Percentiles rank a stretch among this genome's conserved stretches.
Conservation (phyloP, 1,284 basidiomycete species). For the Xerocomus nothofagi region DNA sequence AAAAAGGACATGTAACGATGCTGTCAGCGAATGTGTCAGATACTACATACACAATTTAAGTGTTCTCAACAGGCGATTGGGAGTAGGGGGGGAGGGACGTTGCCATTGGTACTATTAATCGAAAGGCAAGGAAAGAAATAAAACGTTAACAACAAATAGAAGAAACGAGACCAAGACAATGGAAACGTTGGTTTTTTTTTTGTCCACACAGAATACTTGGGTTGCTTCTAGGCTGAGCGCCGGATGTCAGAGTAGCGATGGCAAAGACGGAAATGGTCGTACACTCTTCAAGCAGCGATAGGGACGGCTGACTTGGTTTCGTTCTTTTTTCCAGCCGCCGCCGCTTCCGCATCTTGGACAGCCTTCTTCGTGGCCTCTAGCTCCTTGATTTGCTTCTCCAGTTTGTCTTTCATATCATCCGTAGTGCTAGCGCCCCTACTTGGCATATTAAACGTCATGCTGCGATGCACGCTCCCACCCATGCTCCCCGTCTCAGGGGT, state of each 20-base stretch:
- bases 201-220: slow-evolving; percentile 12
- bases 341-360: slow-evolving; percentile 54
- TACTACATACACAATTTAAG: slow-evolving; percentile 27
- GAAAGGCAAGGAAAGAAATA: slow-evolving; percentile 6
- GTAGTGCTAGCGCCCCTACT: slow-evolving; percentile 33
- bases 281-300: slow-evolving; percentile 39
- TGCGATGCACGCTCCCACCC: slow-evolving; percentile 59
- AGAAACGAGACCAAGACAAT: slow-evolving; percentile 18
- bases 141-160: slow-evolving; percentile 25
- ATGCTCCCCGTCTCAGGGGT: slow-evolving; percentile 67
- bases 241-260: background rate
- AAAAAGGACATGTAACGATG: slow-evolving; percentile 9
- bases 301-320: slow-evolving; percentile 52
- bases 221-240: slow-evolving; percentile 15
- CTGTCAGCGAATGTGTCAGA: slow-evolving; percentile 12
- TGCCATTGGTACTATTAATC: slow-evolving; percentile 15
- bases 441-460: slow-evolving; percentile 61
- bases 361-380: slow-evolving; percentile 60
- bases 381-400: slow-evolving; percentile 59
- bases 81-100: slow-evolving; percentile 1
- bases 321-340: slow-evolving; percentile 58
- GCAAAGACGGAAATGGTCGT: background rate
- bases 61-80: slow-evolving; percentile 13
- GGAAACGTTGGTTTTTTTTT: slow-evolving; percentile 26
- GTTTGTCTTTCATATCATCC: slow-evolving; percentile 45